Evolutionary conservation across 345 rosid species (phyloP), one percentile per base, ranked within the genome.

Genomic region (Stellera chamaejasme): DNA sequence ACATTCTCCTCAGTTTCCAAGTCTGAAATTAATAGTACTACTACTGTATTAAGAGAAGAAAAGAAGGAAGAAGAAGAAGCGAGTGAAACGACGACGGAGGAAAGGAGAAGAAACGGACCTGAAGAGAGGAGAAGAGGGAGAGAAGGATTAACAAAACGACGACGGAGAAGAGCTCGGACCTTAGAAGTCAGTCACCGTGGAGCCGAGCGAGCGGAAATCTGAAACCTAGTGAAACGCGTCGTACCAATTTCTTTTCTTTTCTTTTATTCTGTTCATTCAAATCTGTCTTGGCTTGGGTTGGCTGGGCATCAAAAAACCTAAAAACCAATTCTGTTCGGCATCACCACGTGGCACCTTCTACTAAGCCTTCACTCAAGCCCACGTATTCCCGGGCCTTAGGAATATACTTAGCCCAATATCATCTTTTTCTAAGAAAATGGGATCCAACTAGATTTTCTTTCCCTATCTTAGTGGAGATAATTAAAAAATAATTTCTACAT

Each of bases 41-140:
- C n/a, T n/a, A 28, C 48, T 13, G 10, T 27, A 45, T 4, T 7
- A 7, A 5, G 11, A 10, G 13, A 10, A 16, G 16, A 16, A 0
- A 10, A 7, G 44, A 45, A 16, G 28, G 23, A 55, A 48, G n/a
- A 56, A 39, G 15, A 43, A 23, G 66, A 75, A 65, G 68, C 74
- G 76, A 68, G 54, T 23, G 71, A 79, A 79, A 79, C 81, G 84
- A 79, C 84, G 81, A 61, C 81, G 81, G 72, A 69, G 19, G 77
- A 62, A 63, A 45, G 13, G 45, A 13, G 10, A 13, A 43, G 52
- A 44, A 27, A 59, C 41, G 19, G 16, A 19, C 23, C 23, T 60
- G 52, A 50, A 27, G 23, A 1, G 62, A 66, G n/a, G n/a, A n/a
- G n/a, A n/a, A n/a, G n/a, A 60, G 63, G 62, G 50, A 52, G 62